These are phyloP conservation scores for Chenopodium berlandieri DNA, from an alignment of 148 eudicot species.

Conservation along the genomic window DNA sequence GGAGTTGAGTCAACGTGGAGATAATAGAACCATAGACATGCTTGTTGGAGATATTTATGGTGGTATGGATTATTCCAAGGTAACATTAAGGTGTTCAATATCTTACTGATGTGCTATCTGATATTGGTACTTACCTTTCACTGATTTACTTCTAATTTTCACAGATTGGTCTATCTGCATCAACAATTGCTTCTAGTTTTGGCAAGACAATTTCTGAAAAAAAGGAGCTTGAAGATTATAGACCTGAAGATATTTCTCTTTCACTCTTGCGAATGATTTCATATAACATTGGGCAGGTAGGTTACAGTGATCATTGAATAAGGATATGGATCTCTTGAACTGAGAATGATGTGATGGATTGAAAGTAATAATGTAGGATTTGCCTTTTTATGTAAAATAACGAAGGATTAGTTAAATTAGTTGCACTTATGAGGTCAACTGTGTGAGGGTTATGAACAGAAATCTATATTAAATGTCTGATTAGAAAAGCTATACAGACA, in stretches of 20 bases:
- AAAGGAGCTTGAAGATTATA: constrained; percentile 85
- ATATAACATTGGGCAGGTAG: constrained; percentile 95
- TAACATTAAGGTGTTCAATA: constrained; percentile 16
- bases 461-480: background rate
- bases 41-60: constrained; percentile 98
- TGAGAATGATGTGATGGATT: constrained; percentile 4
- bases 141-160: constrained; percentile 10
- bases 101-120: background rate
- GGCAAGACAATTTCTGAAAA: constrained; percentile 88
- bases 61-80: constrained; percentile 93
- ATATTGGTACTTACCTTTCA: background rate
- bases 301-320: constrained; percentile 13
- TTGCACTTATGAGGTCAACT: background rate
- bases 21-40: constrained; percentile 88
- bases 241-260: constrained; percentile 97
- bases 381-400: background rate
- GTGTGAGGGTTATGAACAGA: background rate
- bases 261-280: constrained; percentile 97
- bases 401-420: background rate
- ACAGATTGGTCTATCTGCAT: constrained; percentile 97
- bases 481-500: background rate
- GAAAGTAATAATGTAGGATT: background rate
- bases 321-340: background rate
- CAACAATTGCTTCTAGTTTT: constrained; percentile 98
- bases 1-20: constrained; percentile 93